phyloP scores from a whole-genome alignment of 805 yeast species.

The Kuraishia molischiana region DNA sequence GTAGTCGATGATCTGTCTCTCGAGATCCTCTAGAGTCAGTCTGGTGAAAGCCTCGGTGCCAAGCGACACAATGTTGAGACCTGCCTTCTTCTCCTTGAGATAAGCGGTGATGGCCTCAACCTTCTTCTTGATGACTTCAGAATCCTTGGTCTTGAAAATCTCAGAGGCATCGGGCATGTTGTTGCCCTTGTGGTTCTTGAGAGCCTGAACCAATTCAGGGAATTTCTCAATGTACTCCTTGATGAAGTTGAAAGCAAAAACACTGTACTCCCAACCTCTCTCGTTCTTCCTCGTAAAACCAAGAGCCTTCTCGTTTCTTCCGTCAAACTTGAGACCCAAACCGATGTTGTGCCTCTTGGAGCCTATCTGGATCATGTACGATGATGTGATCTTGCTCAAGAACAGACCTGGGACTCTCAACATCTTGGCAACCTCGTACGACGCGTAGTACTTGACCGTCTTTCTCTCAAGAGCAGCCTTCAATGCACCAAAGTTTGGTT shows the following conservation, averaged over 20 bases:
- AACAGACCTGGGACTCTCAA: conserved; percentile 52
- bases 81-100: conserved; percentile 37
- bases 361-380: conserved; percentile 47
- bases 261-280: conserved; percentile 77
- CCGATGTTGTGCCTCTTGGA: conserved; percentile 63
- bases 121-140: conserved; percentile 31
- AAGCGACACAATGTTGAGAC: conserved; percentile 54
- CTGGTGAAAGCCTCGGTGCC: conserved; percentile 73
- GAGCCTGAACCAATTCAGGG: conserved; percentile 43
- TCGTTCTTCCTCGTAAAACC: conserved; percentile 69
- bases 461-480: conserved; percentile 49
- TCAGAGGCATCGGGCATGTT: conserved; percentile 28
- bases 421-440: conserved; percentile 51
- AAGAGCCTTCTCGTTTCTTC: conserved; percentile 68
- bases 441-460: conserved; percentile 50
- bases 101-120: conserved; percentile 23
- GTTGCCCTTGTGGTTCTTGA: conserved; percentile 11
- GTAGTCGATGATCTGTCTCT: conserved; percentile 41
- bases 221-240: conserved; percentile 51
- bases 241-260: conserved; percentile 58
- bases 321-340: conserved; percentile 74
- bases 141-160: conserved; percentile 27
- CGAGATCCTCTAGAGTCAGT: conserved; percentile 57
- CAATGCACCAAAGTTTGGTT: conserved; percentile 56
- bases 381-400: conserved; percentile 71